Percentiles rank a stretch among this genome's conserved stretches.
Conservation (phyloP, 1,139 yeast genomes). For the Saccharomyces hybrid region DNA sequence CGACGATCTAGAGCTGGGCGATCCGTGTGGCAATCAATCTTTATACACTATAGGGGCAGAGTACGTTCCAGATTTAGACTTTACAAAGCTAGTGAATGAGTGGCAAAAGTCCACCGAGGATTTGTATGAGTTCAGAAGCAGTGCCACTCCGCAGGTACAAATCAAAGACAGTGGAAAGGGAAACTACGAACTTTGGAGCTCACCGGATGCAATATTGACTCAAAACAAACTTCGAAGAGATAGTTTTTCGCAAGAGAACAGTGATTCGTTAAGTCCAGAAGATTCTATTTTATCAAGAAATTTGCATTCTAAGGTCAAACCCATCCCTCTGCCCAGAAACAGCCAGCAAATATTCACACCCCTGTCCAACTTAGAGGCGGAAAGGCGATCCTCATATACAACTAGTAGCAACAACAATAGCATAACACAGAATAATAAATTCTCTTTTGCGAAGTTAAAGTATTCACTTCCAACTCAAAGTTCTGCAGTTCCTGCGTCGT, state of each 20-base stretch:
- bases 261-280: constrained; percentile 10
- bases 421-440: constrained; percentile 1
- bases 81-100: constrained; percentile 29
- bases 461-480: constrained; percentile 5
- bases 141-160: background rate
- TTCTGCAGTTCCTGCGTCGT: constrained; percentile 12
- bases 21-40: background rate
- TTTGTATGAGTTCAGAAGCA: constrained; percentile 6
- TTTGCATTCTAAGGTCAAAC: constrained; percentile 28
- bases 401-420: constrained; percentile 4
- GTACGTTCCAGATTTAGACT: constrained; percentile 60
- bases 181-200: background rate
- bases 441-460: constrained; percentile 2
- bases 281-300: constrained; percentile 15
- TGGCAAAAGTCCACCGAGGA: constrained; percentile 19
- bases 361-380: constrained; percentile 14
- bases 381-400: constrained; percentile 11
- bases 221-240: background rate
- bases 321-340: constrained; percentile 28
- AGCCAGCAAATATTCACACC: constrained; percentile 10
- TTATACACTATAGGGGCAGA: constrained; percentile 30
- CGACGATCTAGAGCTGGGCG: background rate
- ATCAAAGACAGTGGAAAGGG: background rate
- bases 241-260: background rate
- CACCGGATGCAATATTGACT: background rate